Base-by-base conservation (phyloP, 352 stramenopile species). In the Globisporangium alternatum region DNA sequence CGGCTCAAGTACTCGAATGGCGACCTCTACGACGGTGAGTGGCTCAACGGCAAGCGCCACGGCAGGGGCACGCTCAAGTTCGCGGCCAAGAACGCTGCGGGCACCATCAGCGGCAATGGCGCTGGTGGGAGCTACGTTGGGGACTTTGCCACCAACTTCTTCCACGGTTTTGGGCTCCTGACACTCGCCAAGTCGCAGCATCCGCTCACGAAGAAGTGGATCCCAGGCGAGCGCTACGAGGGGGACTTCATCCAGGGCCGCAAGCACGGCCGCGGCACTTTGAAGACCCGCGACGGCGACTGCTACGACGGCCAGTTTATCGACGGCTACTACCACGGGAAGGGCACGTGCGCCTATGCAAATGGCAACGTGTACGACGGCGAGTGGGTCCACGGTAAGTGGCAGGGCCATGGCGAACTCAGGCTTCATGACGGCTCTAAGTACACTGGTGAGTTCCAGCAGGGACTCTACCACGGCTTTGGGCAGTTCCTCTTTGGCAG, bases 1-100 rank as follows among this genome's bases (percentile, higher is more conserved):
- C 76, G 77, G 9, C 67, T 96, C 21, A 86, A 87, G 37, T 89
- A 84, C 57, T 76, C 81, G 5, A 95, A 76, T 45, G 86, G 88
- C 7, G 89, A 96, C 48, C 52, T 88, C 9, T 97, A 95, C 65
- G 83, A 91, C 30, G 86, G 89, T 60, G 87, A 96, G 59, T 96
- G 89, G 89, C 76, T 92, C 30, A 71, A 95, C 60, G 81, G 82
- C 65, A 89, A 91, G 69, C 81, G 83, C 47, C 80, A 92, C 47
- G 83, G 85, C 19, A 72, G 78, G 59, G 83, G 81, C 28, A 74
- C 70, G 12, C 55, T 92, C 47, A 84, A 69, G 15, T 86, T 91
- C 41, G 69, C 61, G 1, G 69, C 72, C 31, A 73, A 68, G 19
- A 67, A 56, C 9, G 51, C 51, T 28, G 28, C 43, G 9, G 43